These are phyloP conservation scores for Volvox africanus DNA, from an alignment of 139 green algal species.

Conservation along the genomic window DNA sequence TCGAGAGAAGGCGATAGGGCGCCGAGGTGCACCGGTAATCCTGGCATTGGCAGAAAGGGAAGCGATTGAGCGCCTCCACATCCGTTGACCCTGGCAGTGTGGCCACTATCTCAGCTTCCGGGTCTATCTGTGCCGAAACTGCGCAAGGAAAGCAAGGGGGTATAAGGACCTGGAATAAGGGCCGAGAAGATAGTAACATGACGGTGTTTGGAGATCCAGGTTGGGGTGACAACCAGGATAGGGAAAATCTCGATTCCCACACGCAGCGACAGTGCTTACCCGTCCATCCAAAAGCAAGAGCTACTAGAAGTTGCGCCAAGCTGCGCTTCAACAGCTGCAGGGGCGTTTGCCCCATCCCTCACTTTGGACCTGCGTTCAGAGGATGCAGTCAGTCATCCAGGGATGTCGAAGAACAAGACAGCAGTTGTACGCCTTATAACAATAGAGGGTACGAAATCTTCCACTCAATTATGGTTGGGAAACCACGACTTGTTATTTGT, in stretches of 20 bases:
- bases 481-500: too few species aligned
- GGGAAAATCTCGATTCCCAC: too few species aligned
- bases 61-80: background rate
- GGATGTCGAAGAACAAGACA: too few species aligned
- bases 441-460: too few species aligned
- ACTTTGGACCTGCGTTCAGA: background rate
- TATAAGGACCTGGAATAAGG: too few species aligned
- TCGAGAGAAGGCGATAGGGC: conserved; percentile 11
- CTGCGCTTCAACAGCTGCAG: background rate
- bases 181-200: too few species aligned
- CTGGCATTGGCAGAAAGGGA: conserved; percentile 49
- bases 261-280: background rate
- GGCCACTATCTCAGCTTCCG: background rate
- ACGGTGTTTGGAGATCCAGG: too few species aligned
- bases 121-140: background rate
- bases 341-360: conserved; percentile 33
- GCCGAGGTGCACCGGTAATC: conserved; percentile 45
- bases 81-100: background rate
- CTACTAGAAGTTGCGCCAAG: background rate
- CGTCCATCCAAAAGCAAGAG: conserved; percentile 2
- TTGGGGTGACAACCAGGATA: too few species aligned
- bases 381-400: too few species aligned
- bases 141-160: background rate
- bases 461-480: too few species aligned
- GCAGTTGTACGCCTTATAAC: too few species aligned